Percentiles rank a stretch among this genome's conserved stretches.
These are phyloP conservation scores for Capsella bursapastoris DNA, from an alignment of 345 rosid genomes.

Conservation along the genomic window DNA sequence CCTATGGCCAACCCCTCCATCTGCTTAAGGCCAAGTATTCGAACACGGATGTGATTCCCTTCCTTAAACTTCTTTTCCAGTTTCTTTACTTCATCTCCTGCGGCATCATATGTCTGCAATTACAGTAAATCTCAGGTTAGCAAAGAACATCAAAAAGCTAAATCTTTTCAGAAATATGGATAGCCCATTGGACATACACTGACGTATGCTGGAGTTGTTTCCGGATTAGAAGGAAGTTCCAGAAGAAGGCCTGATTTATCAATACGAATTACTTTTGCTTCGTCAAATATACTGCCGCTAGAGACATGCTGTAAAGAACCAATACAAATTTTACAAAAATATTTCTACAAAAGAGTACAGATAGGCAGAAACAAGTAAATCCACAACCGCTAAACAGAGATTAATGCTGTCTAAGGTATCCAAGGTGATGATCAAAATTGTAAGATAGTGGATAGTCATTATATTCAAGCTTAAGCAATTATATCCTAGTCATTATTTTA, in stretches of 20 bases:
- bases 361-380: slow-evolving; percentile 9
- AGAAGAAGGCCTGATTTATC: slow-evolving; percentile 89
- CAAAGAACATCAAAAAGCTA: slow-evolving; percentile 18
- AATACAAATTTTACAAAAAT: slow-evolving; percentile 20
- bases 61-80: slow-evolving; percentile 83
- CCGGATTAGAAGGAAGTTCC: slow-evolving; percentile 75
- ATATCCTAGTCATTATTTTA: no score
- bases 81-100: slow-evolving; percentile 78
- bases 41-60: slow-evolving; percentile 79
- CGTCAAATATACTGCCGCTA: slow-evolving; percentile 80
- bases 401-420: slow-evolving; percentile 25
- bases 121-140: slow-evolving; percentile 28
- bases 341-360: not conserved
- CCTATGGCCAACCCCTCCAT: slow-evolving; percentile 97
- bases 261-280: slow-evolving; percentile 81
- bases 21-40: slow-evolving; percentile 80
- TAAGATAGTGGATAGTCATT: slow-evolving; percentile 16
- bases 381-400: slow-evolving; percentile 21
- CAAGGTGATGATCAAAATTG: slow-evolving; percentile 6
- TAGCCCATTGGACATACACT: slow-evolving; percentile 57
- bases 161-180: slow-evolving; percentile 16
- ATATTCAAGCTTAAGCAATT: slow-evolving; percentile 22
- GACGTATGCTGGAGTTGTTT: slow-evolving; percentile 75
- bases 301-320: slow-evolving; percentile 65
- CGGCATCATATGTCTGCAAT: slow-evolving; percentile 75